Evolutionary conservation across 1,284 basidiomycete genomes (phyloP).

Genomic region (Cerrena zonata): DNA sequence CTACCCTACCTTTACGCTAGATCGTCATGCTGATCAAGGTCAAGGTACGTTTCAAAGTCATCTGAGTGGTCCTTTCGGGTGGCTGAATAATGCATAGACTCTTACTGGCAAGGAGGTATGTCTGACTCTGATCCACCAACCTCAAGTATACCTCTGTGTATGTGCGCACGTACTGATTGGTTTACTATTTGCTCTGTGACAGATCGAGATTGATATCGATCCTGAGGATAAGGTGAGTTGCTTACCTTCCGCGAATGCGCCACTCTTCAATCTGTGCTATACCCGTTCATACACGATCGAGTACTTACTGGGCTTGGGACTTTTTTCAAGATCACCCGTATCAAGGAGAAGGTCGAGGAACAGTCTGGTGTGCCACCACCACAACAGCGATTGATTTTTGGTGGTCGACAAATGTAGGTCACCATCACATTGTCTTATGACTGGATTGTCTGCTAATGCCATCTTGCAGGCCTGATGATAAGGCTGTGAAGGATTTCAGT

Average conservation of each 20-base stretch:
- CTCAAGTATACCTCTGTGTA: neutral
- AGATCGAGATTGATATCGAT: constrained; percentile 97
- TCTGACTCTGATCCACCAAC: constrained; percentile 4
- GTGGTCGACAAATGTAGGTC: constrained; percentile 91
- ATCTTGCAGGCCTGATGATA: constrained; percentile 68
- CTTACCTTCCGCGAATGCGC: neutral
- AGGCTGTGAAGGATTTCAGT: constrained; percentile 79
- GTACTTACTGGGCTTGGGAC: neutral
- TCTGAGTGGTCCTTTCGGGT: neutral
- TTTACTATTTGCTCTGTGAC: constrained; percentile 7
- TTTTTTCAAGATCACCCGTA: constrained; percentile 71
- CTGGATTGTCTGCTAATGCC: neutral
- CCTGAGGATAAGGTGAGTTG: constrained; percentile 75
- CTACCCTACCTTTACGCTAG: neutral
- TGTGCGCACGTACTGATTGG: constrained; percentile 4
- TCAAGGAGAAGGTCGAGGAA: constrained; percentile 99
- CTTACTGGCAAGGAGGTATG: constrained; percentile 87
- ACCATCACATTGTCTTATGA: neutral
- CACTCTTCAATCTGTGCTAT: no score
- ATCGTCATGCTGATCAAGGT: constrained; percentile 74
- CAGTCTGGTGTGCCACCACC: constrained; percentile 97
- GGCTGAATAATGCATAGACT: constrained; percentile 48
- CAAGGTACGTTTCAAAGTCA: constrained; percentile 45
- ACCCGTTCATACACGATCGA: no score
- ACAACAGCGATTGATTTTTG: constrained; percentile 93